Percentiles rank a stretch among this genome's conserved stretches.
phyloP scores from a whole-genome alignment of 805 yeast species.

The Spathaspora hagerdaliae region DNA sequence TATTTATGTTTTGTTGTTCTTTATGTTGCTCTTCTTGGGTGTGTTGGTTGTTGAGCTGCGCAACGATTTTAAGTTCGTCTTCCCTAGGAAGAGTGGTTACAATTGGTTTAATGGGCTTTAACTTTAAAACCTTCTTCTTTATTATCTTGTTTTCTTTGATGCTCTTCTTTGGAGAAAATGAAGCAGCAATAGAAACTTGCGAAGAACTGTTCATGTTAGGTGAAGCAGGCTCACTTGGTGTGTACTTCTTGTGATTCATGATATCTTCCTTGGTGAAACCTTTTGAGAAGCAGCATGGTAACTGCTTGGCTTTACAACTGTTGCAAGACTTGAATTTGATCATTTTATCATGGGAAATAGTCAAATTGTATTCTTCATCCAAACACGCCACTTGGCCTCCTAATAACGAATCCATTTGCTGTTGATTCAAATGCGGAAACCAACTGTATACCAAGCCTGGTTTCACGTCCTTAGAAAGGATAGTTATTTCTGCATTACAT shows the following conservation, averaged over 20 bases:
- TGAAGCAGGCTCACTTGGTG: neutral
- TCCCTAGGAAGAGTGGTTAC: neutral
- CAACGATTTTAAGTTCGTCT: neutral
- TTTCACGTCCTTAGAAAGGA: conserved; percentile 21
- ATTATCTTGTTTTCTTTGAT: conserved; percentile 9
- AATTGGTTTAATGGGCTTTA: conserved; percentile 1
- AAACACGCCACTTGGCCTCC: neutral
- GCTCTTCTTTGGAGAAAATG: conserved; percentile 9
- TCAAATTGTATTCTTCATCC: conserved; percentile 9
- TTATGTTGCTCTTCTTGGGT: neutral
- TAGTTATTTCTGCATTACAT: conserved; percentile 62
- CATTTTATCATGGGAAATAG: conserved; percentile 25
- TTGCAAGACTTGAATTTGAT: conserved; percentile 53
- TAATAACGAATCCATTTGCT: neutral
- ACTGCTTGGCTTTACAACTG: conserved; percentile 46
- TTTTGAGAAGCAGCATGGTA: conserved; percentile 53
- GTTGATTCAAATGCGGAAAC: neutral
- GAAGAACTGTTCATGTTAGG: neutral
- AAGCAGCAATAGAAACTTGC: conserved; percentile 3
- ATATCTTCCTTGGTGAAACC: conserved; percentile 67
- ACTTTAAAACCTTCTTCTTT: neutral
- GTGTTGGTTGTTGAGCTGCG: neutral
- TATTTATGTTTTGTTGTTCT: neutral
- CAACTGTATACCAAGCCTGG: neutral
- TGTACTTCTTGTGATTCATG: conserved; percentile 28